Conservation (phyloP, 1,139 yeast species). For the Diutina mesorugosa region DNA sequence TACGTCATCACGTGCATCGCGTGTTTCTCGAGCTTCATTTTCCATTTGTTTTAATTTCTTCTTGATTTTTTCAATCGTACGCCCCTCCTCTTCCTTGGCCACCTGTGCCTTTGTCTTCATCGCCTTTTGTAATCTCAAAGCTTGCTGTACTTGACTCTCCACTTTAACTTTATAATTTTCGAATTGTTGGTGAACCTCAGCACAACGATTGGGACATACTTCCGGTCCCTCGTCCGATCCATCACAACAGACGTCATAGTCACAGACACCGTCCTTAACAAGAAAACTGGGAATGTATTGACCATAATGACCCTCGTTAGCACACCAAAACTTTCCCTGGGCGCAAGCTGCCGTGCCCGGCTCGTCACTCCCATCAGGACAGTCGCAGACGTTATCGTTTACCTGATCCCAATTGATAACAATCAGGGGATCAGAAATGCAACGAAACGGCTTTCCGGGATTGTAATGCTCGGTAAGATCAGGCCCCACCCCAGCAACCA, state of each 20-base stretch:
- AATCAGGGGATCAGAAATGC: slow-evolving; percentile 55
- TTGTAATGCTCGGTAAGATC: not conserved
- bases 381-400: slow-evolving; percentile 87
- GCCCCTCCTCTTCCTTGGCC: not conserved
- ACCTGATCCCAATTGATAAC: slow-evolving; percentile 46
- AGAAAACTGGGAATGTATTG: slow-evolving; percentile 44
- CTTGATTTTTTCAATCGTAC: not conserved
- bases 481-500: not conserved
- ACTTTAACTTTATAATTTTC: slow-evolving; percentile 8
- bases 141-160: not conserved
- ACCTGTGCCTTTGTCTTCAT: not conserved
- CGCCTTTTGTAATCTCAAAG: not conserved
- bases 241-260: slow-evolving; percentile 82
- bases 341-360: slow-evolving; percentile 89
- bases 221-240: slow-evolving; percentile 70
- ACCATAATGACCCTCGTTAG: slow-evolving; percentile 57
- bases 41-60: not conserved
- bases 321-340: slow-evolving; percentile 52
- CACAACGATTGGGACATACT: slow-evolving; percentile 48
- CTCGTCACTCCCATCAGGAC: slow-evolving; percentile 97
- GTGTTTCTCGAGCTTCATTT: not conserved
- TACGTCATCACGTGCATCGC: slow-evolving; percentile 7
- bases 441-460: slow-evolving; percentile 13
- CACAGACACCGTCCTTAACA: slow-evolving; percentile 88
- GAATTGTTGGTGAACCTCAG: slow-evolving; percentile 25